phyloP scores from a whole-genome alignment of 2,329 filamentous ascomycete genomes.

The Diaporthe capsici region DNA sequence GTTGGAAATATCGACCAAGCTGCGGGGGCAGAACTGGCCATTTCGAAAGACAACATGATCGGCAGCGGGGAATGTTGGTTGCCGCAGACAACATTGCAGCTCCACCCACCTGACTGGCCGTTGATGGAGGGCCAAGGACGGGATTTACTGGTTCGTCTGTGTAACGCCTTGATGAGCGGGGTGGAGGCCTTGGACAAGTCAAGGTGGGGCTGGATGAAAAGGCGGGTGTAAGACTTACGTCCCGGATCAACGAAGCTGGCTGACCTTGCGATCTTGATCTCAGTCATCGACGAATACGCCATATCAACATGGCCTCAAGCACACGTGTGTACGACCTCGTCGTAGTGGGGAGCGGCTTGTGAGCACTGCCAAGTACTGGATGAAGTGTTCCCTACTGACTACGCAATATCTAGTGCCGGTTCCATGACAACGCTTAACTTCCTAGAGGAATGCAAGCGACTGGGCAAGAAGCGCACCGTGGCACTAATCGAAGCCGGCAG shows the following conservation, averaged over 20 bases:
- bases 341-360: slow-evolving; percentile 30
- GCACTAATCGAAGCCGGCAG: slow-evolving; percentile 22
- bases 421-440: slow-evolving; percentile 27
- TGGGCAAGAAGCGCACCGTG: neutral
- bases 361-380: neutral
- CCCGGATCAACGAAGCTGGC: neutral
- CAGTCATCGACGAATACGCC: neutral
- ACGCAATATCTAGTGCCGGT: neutral
- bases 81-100: neutral
- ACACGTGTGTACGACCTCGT: slow-evolving; percentile 13
- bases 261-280: neutral
- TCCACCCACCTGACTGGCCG: neutral
- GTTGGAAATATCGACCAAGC: neutral
- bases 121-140: neutral
- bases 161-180: neutral
- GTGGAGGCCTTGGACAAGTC: neutral
- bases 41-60: neutral
- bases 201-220: neutral
- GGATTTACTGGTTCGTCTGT: neutral
- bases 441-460: slow-evolving; percentile 20
- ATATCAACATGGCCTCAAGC: neutral
- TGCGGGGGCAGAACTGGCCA: neutral
- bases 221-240: neutral
- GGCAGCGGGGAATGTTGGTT: neutral
- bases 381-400: neutral